Evolutionary conservation across 192 early-diverging fungal species (phyloP), one percentile per base, ranked within the genome.

Genomic region (Pecoramyces ruminantium): DNA sequence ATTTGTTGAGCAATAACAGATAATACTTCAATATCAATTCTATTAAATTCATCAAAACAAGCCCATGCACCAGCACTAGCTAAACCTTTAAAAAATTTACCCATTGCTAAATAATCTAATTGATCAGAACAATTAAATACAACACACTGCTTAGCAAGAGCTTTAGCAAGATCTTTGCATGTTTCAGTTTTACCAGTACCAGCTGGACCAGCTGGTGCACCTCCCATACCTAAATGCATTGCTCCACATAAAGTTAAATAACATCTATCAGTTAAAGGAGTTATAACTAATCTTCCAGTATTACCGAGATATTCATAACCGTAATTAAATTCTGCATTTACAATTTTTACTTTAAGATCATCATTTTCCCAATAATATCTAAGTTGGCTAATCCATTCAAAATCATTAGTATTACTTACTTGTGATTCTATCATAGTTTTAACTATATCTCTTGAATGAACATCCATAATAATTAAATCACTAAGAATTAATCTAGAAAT

Each of bases 121-220:
- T 90, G 89, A 81, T 90, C 89, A 0, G 88, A 90, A 82, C 89
- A 90, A 83, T 90, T 90, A 80, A 90, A 90, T 4, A 90, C 89
- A 21, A 90, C 89, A 85, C 89, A 90, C 79, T 90, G 89, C 78
- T 90, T 90, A 78, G 89, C 89, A 21, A 90, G 81, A 25, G 89
- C 85, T 79, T 90, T 90, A 17, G 89, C 89, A 16, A 90, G 83
- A 83, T 90, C 89, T 78, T 90, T 90, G 28, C 86, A 86, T 6
- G 89, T 90, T 82, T 90, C 89, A 8, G 89, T 90, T 80, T 90
- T 90, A 4, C 89, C 89, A 28, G 89, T 90, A 4, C 89, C 89
- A 18, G 89, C 89, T 25, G 87, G 88, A 21, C 89, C 89, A 4
- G 89, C 89, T 0, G 89, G 89, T 2, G 89, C 89, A 67, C 89